Evolutionary conservation across 2,329 filamentous ascomycete species (phyloP), one percentile per base, ranked within the genome.

Genomic region (Aspergillus latus): DNA sequence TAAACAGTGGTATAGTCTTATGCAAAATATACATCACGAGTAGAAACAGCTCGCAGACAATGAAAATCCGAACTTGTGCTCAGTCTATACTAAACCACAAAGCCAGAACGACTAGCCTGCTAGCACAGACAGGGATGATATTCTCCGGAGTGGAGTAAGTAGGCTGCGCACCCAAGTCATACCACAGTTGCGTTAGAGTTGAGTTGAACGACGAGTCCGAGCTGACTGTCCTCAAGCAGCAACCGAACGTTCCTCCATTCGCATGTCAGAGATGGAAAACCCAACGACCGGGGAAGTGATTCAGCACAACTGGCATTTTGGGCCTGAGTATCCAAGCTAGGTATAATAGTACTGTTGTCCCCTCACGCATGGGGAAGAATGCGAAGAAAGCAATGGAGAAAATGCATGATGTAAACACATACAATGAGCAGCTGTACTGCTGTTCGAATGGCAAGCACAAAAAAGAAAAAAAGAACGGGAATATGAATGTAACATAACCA

Each of bases 251-350:
- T 15, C 29, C 29, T n/a, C 10, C 29, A 16, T 4, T 13, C 28
- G 28, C 28, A 15, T 39, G 16, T 42, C 42, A 36, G 28, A 40
- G 32, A 21, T 21, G 21, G 21, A 21, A 47, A 39, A 34, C 26
- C 49, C n/a, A 5, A 7, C 28, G 44, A 16, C 9, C 16, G 21
- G 30, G 26, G 15, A 36, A 40, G 49, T 48, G 44, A 9, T 40
- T 54, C 45, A 32, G 29, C 45, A 44, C 45, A 45, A 47, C 36
- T 50, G 52, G 52, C 49, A 56, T 44, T 52, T 56, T 40, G 45
- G 44, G 52, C 48, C 49, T 48, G 21, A 21, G 47, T 63, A 64
- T 66, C 63, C 64, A 65, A 66, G 58, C 55, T 60, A 37, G 34
- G 34, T 37, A 21, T 21, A 21, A 61, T 50, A 62, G 52, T 44